Base-by-base conservation (phyloP, 495 filamentous ascomycete genomes). In the Melanomma pulvis-pyrius region DNA sequence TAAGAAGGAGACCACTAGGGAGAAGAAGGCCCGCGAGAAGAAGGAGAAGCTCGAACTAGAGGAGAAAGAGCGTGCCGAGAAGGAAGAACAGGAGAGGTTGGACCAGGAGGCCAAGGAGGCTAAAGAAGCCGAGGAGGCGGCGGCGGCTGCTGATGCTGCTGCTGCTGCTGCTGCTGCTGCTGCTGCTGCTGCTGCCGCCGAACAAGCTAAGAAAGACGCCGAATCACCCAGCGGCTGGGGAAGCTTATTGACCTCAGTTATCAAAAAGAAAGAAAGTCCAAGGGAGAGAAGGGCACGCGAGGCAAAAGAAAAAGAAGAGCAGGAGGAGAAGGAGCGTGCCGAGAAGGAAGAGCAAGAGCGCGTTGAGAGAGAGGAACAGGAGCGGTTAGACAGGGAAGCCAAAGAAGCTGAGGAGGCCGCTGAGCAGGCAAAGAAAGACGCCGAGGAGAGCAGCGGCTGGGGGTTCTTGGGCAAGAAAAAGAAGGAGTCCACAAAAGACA, bases 41-140 rank as follows among this genome's bases (percentile, higher is more conserved):
- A 61, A 56, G 46, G 64, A 67, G 26, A 24, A 39, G 21, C 34
- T 55, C 12, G 64, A 68, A 28, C 46, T n/a, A 9, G 57, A 57
- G 21, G 65, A 68, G 36, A 61, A 59, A 26, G 65, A 68, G 28
- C 57, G 58, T 17, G 28, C 29, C 8, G 65, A 68, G 32, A 48
- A 48, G 15, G 65, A 68, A 39, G 63, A 67, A 48, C 51, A 67
- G 48, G 63, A 67, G 32, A 25, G 63, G 19, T 2, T 59, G 0
- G 63, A 65, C 15, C 9, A 46, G 39, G 54, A 49, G 65, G 67
- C 61, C 26, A 65, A 63, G 29, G 74, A 79, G 67, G 67, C 72
- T 7, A 61, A 63, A 41, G 70, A 66, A 21, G 70, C 67, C 4
- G 53, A 46, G 67, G 36, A 65, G 47, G 39, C 39, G 9, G 39